A percentile compares a stretch with the other conserved stretches of the same genome.
phyloP scores from a whole-genome alignment of 495 filamentous ascomycete species.

The Aspergillus diversus region DNA sequence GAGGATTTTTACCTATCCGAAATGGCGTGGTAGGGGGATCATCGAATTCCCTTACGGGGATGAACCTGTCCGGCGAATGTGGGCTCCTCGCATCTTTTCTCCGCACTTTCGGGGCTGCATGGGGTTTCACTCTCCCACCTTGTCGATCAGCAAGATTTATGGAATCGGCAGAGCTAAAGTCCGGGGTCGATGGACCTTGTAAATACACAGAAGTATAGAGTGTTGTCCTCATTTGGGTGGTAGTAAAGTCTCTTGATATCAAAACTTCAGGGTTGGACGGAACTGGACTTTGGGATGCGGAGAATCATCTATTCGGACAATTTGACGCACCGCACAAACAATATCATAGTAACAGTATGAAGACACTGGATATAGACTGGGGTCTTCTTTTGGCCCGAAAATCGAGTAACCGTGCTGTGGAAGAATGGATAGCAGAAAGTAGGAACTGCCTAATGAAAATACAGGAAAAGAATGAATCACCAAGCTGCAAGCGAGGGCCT shows the following conservation, averaged over 20 bases:
- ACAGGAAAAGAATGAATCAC: constrained; percentile 8
- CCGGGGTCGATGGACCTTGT: constrained; percentile 3
- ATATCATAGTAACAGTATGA: neutral
- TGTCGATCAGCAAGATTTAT: constrained; percentile 20
- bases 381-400: neutral
- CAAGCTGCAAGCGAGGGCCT: constrained; percentile 3
- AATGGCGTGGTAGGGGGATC: constrained; percentile 57
- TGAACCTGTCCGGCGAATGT: constrained; percentile 67
- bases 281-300: neutral
- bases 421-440: constrained; percentile 1
- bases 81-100: constrained; percentile 22
- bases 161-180: neutral
- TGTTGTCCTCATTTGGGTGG: neutral
- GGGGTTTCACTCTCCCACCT: constrained; percentile 20
- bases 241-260: neutral
- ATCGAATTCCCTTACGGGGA: constrained; percentile 56
- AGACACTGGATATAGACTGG: neutral
- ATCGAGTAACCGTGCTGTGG: neutral
- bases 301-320: neutral
- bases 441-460: neutral
- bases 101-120: constrained; percentile 5
- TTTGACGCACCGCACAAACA: neutral
- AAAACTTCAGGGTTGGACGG: constrained; percentile 3
- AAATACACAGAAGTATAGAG: neutral
- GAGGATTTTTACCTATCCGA: constrained; percentile 63